Percentiles rank a stretch among this genome's conserved stretches.
phyloP scores from a whole-genome alignment of 441 rosid species.

The Mallotus repandus region DNA sequence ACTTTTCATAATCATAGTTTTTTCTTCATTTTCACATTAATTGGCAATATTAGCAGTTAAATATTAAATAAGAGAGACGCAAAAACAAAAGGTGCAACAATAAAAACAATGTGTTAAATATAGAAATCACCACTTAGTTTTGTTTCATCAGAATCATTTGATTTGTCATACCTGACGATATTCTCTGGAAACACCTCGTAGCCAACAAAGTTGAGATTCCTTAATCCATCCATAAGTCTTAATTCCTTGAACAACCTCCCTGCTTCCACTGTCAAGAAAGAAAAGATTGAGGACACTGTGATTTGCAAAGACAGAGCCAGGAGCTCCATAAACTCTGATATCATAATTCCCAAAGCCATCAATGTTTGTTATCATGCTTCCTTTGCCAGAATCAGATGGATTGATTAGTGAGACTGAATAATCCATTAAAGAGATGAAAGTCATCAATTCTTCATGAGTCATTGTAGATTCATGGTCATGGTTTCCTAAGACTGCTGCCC shows the following conservation, averaged over 20 bases:
- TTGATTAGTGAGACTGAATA: conserved; percentile 69
- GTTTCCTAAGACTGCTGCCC: conserved; percentile 91
- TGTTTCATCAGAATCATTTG: background rate
- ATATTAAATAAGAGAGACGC: background rate
- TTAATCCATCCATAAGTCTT: conserved; percentile 83
- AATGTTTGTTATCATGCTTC: conserved; percentile 30
- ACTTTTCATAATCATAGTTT: background rate
- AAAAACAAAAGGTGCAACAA: background rate
- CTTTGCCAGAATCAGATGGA: conserved; percentile 39
- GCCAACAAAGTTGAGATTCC: conserved; percentile 86
- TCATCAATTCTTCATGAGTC: conserved; percentile 76
- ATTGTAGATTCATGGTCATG: conserved; percentile 93
- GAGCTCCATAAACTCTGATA: conserved; percentile 62
- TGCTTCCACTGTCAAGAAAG: conserved; percentile 87
- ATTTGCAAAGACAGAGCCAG: conserved; percentile 70
- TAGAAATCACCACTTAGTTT: background rate
- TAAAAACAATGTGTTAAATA: background rate
- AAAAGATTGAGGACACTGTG: conserved; percentile 67
- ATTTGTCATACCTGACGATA: conserved; percentile 46
- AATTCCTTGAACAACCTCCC: conserved; percentile 60
- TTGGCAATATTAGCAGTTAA: background rate
- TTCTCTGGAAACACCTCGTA: conserved; percentile 46
- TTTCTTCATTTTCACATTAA: background rate
- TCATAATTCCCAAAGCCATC: conserved; percentile 84
- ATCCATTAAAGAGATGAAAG: conserved; percentile 81